Percentiles rank a stretch among this genome's conserved stretches.
Conservation (phyloP, 495 filamentous ascomycete genomes). For the Penicillium egyptiacum region DNA sequence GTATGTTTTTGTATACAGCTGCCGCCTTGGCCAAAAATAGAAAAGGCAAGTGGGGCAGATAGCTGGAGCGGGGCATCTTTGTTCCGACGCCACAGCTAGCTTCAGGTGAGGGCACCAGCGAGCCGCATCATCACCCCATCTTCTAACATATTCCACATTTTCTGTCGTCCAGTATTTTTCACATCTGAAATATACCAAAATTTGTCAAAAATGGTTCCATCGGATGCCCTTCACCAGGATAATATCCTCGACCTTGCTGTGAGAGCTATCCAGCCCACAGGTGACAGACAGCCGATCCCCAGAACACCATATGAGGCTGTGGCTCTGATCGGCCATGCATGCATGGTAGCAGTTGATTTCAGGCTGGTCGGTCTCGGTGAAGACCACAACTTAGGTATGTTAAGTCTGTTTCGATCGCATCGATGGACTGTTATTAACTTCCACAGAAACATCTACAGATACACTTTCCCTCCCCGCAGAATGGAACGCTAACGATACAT, state of each 20-base stretch:
- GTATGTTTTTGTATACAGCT: background rate
- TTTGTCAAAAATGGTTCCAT: constrained; percentile 26
- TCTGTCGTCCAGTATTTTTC: background rate
- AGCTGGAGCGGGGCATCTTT: constrained; percentile 1
- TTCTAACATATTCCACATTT: background rate
- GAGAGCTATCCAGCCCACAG: constrained; percentile 32
- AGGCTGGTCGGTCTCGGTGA: constrained; percentile 79
- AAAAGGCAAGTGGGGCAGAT: constrained; percentile 6
- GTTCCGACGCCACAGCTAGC: constrained; percentile 9
- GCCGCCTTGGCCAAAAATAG: background rate
- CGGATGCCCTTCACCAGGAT: constrained; percentile 27
- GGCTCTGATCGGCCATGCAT: constrained; percentile 81
- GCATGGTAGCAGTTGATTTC: constrained; percentile 78
- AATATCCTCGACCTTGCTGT: constrained; percentile 38
- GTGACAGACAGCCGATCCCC: constrained; percentile 49
- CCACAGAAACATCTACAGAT: constrained; percentile 51
- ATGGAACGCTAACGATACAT: constrained; percentile 73
- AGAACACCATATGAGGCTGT: constrained; percentile 80
- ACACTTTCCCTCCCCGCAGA: constrained; percentile 61
- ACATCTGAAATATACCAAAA: background rate
- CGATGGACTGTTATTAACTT: constrained; percentile 17
- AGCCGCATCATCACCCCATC: constrained; percentile 1
- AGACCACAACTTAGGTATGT: constrained; percentile 65
- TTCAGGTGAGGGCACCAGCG: background rate
- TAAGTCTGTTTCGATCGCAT: background rate